Base-by-base conservation (phyloP, 176 grass and related monocot genomes). In the Cenchrus fungigraminus region DNA sequence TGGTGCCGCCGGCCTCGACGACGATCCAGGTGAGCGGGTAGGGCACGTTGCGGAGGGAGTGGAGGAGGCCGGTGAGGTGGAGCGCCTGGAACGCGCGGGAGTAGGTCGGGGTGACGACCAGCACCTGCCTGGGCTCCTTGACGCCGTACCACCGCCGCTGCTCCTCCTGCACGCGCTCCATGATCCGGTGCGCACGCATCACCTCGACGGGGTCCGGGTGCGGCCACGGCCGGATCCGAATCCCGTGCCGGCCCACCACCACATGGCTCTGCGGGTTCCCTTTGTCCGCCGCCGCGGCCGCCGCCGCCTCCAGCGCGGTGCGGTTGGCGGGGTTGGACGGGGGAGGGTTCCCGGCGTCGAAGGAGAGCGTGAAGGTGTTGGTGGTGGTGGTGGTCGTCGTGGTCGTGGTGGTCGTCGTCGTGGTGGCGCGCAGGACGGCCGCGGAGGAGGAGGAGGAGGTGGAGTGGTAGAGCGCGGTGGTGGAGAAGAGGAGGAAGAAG, bases 211-310 rank as follows among this genome's bases (percentile, higher is more conserved):
- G 94, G 90, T 97, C 92, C 0, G 94, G 94, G 79, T 97, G 94
- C n/a, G 94, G 94, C 94, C 94, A 97, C 0, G 94, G 94, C 16
- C 94, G 90, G 86, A 97, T 97, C 82, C 92, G 90, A 51, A 97
- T 97, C 85, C 94, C 94, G 83, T 97, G 94, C 62, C 94, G 76
- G 10, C 94, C 94, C 37, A 97, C 94, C 22, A 94, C 92, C 3
- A 97, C 92, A 72, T 95, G 92, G 88, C 94, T 94, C 83, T 90
- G 94, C 56, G 80, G 61, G 70, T 74, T 50, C 73, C 42, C 8
- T 6, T 84, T 5, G 85, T 9, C 44, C 22, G 28, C 17, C 7
- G 9, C 42, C 19, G 6, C 15, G 31, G 12, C 43, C 37, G 44
- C 65, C 1, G 64, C 84, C 15, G 74, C 60, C 67, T 85, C 80